Evolutionary conservation across 345 rosid species (phyloP), one percentile per base, ranked within the genome.

Genomic region (Bruguiera sexangula): DNA sequence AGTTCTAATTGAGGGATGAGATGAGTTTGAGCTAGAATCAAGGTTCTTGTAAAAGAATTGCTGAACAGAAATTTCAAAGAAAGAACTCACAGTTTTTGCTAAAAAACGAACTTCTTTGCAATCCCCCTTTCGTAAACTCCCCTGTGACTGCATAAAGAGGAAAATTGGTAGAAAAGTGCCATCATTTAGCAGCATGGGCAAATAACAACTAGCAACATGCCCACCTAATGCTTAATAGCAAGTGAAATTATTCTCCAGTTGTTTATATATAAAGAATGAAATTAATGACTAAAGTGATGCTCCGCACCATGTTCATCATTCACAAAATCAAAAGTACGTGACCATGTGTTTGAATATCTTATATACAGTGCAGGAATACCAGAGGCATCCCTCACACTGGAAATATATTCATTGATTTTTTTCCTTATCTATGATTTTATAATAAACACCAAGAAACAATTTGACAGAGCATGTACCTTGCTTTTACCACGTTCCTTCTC

Each of bases 61-160:
- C 21, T 27, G 39, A 36, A 32, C 34, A 61, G 76, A 1, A 7
- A 39, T 60, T 43, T 51, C 62, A 69, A 50, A 55, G 65, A 74
- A 78, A 57, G 65, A 53, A 73, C 97, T 77, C 85, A 93, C 98
- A 75, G 88, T 91, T 76, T 91, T 88, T 59, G 74, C 84, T 0
- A 87, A 69, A 83, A 93, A 88, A 24, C 94, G 88, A 74, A 93
- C 85, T 80, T 93, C 96, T 73, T 93, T 89, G 82, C 75, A 74
- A 48, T 53, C 73, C 30, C 87, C 85, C 59, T 69, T 79, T 62
- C 75, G 79, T 51, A 86, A 11, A 15, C 75, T 70, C 24, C n/a
- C 20, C 43, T 78, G 88, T 63, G 83, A 46, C 92, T 85, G 84
- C 78, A 69, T 63, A 67, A 71, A 71, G 30, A 30, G 30, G 8